Percentiles rank a stretch among this genome's conserved stretches.
Conservation (phyloP, 108 stramenopile species). For the Skeletonema tropicum region DNA sequence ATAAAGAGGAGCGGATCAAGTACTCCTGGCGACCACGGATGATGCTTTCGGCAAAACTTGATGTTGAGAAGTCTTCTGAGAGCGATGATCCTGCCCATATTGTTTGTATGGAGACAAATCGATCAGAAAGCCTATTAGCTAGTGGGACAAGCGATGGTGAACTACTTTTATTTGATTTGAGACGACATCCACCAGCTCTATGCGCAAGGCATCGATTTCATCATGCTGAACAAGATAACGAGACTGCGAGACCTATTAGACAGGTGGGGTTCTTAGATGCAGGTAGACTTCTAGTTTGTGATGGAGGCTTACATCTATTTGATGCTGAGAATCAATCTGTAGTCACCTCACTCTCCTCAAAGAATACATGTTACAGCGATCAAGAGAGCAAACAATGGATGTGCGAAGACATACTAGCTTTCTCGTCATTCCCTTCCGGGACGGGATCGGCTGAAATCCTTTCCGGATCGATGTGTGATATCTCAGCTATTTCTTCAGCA, state of each 20-base stretch:
- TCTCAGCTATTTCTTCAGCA: constrained; percentile 34
- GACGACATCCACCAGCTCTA: constrained; percentile 26
- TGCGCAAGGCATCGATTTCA: not conserved
- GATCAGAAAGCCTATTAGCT: constrained; percentile 26
- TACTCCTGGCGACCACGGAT: constrained; percentile 33
- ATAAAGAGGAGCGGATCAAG: constrained; percentile 10
- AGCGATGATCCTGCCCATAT: not conserved
- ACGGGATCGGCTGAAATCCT: constrained; percentile 26
- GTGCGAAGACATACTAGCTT: constrained; percentile 7
- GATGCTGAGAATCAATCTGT: constrained; percentile 19
- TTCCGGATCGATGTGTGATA: constrained; percentile 1
- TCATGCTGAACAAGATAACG: not conserved
- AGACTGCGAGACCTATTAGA: not conserved
- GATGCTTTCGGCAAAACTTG: constrained; percentile 23
- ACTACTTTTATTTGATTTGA: constrained; percentile 38
- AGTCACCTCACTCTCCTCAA: constrained; percentile 8
- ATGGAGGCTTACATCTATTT: constrained; percentile 28
- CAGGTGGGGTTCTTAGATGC: constrained; percentile 27
- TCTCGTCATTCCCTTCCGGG: not conserved
- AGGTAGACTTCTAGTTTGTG: constrained; percentile 10
- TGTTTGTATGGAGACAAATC: constrained; percentile 20
- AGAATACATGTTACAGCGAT: constrained; percentile 7
- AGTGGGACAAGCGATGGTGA: constrained; percentile 28
- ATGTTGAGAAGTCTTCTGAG: not conserved
- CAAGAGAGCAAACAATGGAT: not conserved